Conservation (phyloP, 495 filamentous ascomycete genomes). For the Beverwykella pulmonaria region DNA sequence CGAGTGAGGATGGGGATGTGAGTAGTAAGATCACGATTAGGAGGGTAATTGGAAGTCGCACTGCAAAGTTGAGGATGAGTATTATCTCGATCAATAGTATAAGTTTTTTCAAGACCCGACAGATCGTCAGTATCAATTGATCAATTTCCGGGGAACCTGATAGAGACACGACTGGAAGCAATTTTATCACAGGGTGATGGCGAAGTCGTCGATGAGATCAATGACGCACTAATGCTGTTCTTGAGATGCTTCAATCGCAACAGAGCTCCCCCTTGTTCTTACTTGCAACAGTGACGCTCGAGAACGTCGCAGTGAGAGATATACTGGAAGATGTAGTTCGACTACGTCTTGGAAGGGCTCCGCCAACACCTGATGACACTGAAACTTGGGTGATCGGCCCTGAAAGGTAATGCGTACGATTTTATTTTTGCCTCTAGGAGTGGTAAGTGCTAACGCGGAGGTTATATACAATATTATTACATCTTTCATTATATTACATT, state of each 20-base stretch:
- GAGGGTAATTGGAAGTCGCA: not conserved
- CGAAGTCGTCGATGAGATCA: conserved; percentile 11
- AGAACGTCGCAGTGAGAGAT: conserved; percentile 7
- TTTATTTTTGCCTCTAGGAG: not conserved
- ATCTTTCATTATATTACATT: no score
- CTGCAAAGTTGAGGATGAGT: not conserved
- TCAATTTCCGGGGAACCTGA: no score
- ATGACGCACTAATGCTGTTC: conserved; percentile 12
- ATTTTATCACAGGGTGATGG: not conserved
- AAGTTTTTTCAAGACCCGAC: not conserved
- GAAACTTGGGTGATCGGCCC: conserved; percentile 11
- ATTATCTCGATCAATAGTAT: not conserved
- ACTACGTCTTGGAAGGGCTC: not conserved
- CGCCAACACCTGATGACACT: not conserved
- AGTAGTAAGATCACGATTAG: not conserved
- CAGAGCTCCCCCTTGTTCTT: not conserved
- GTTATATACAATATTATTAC: no score
- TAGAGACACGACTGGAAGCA: no score
- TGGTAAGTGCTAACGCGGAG: no score
- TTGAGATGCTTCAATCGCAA: conserved; percentile 13
- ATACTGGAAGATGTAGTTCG: conserved; percentile 2
- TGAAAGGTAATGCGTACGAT: not conserved
- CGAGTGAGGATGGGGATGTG: not conserved
- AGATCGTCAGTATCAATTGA: no score
- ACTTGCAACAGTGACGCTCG: not conserved